Evolutionary conservation across 164 flowering plant genomes (phyloP).

Genomic region (Nymphaea colorata): DNA sequence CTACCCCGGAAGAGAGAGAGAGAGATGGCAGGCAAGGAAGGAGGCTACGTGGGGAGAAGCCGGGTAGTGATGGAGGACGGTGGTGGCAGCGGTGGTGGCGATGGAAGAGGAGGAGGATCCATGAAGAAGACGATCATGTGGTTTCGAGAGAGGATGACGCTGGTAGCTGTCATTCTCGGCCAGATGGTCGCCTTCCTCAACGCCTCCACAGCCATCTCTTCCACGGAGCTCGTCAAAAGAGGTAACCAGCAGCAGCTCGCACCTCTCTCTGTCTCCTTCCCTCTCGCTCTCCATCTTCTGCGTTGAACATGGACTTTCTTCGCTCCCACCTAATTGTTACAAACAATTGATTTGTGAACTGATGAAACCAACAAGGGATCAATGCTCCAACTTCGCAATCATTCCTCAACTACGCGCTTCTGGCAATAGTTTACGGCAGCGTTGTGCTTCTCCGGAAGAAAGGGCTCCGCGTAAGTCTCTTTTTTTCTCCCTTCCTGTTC

Average conservation of each 20-base stretch:
- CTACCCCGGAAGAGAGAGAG: no score
- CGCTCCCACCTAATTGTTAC: background rate
- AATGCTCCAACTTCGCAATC: conserved; percentile 96
- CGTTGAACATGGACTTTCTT: no score
- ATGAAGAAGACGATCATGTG: background rate
- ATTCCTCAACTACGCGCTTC: conserved; percentile 60
- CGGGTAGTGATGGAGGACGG: no score
- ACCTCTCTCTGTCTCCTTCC: background rate
- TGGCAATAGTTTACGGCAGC: conserved; percentile 75
- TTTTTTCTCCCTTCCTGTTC: no score
- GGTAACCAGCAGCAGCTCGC: conserved; percentile 22
- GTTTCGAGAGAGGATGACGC: conserved; percentile 45
- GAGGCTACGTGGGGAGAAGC: no score
- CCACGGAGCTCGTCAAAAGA: conserved; percentile 76
- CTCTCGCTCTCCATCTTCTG: background rate
- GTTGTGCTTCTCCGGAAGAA: conserved; percentile 35
- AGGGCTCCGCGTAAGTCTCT: conserved; percentile 47
- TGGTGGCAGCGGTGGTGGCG: no score
- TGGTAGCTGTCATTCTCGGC: conserved; percentile 66
- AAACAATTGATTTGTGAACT: background rate
- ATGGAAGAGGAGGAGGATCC: background rate
- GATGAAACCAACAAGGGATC: conserved; percentile 32
- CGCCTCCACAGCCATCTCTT: conserved; percentile 79
- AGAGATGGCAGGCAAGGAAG: no score
- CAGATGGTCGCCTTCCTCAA: conserved; percentile 79